A percentile compares a stretch with the other conserved stretches of the same genome.
Evolutionary conservation across 2,329 filamentous ascomycete genomes (phyloP).

Genomic region (Colletotrichum higginsianum): DNA sequence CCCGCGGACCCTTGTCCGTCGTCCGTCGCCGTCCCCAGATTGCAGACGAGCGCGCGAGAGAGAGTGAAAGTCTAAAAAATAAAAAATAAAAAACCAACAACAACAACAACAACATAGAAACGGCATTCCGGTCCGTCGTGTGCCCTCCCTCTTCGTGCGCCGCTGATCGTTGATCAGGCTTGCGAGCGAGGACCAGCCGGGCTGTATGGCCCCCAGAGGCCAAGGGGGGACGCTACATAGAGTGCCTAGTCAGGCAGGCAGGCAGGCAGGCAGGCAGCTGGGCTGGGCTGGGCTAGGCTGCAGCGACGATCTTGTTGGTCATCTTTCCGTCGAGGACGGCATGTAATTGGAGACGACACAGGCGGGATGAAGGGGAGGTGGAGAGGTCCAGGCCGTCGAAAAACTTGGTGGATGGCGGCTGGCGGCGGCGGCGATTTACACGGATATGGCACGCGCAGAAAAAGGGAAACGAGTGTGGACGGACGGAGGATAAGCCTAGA

Average conservation of each 20-base stretch:
- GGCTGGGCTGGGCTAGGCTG: background rate
- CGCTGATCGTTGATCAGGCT: slow-evolving; percentile 17
- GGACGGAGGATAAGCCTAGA: background rate
- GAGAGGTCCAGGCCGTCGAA: background rate
- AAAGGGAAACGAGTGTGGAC: background rate
- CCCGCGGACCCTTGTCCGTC: too few species aligned
- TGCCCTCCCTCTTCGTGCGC: background rate
- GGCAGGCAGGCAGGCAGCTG: background rate
- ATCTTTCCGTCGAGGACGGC: background rate
- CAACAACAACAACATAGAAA: too few species aligned
- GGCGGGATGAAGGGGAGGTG: background rate
- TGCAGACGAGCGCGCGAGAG: too few species aligned
- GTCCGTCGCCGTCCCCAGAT: too few species aligned
- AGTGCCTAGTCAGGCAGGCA: background rate
- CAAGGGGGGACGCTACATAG: background rate
- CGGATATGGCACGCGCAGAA: background rate
- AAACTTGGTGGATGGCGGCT: background rate
- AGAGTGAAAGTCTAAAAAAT: too few species aligned
- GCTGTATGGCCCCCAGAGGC: background rate
- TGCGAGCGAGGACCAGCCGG: background rate
- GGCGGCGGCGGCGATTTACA: background rate
- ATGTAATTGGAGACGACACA: background rate
- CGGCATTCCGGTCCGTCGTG: too few species aligned
- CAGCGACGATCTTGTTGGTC: background rate
- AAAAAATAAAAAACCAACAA: too few species aligned